Evolutionary conservation across 257 asterid genomes (phyloP).

Genomic region (Fraxinus pennsylvanica): DNA sequence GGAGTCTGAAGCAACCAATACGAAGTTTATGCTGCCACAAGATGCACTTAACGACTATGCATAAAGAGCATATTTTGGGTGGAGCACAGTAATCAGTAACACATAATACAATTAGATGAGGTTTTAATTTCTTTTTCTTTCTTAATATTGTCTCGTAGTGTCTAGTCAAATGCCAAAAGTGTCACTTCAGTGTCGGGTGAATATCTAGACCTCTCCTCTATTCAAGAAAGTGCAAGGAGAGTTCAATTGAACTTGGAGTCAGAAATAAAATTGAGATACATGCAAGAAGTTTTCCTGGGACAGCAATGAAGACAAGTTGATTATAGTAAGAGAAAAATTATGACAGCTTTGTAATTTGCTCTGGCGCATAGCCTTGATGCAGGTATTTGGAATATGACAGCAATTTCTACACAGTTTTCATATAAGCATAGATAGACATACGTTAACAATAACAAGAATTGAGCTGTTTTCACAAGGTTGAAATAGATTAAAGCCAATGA

Average conservation of each 20-base stretch:
- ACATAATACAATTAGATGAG: neutral
- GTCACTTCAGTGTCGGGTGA: neutral
- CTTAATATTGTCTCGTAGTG: neutral
- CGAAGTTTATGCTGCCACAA: neutral
- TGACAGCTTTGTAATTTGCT: neutral
- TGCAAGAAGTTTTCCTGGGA: neutral
- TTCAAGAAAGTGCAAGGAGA: neutral
- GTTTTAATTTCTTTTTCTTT: neutral
- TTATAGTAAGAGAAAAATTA: neutral
- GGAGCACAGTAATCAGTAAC: neutral
- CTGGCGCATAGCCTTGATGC: neutral
- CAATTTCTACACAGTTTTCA: neutral
- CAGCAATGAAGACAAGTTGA: neutral
- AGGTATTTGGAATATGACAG: neutral
- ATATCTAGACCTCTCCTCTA: neutral
- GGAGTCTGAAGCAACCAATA: neutral
- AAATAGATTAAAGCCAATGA: neutral
- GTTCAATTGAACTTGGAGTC: neutral
- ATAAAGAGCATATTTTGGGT: neutral
- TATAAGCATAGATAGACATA: too few relatives aligned
- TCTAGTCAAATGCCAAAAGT: neutral
- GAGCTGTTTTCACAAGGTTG: neutral
- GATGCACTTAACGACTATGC: neutral
- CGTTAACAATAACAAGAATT: neutral
- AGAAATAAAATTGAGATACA: neutral